Base-by-base conservation (phyloP, 164 flowering plant species). In the Magnolia sinica region DNA sequence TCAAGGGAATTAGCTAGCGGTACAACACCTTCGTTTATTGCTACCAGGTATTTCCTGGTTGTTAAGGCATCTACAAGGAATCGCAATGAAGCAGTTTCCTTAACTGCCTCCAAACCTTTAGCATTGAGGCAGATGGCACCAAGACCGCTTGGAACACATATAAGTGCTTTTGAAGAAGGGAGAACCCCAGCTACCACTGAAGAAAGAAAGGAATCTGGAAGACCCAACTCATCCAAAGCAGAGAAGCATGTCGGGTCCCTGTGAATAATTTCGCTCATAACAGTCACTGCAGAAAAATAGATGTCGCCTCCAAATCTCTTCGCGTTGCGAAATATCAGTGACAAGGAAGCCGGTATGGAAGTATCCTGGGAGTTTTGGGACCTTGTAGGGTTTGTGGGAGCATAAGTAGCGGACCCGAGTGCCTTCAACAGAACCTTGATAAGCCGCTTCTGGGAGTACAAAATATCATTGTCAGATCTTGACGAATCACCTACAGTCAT, bases 231-330 rank as follows among this genome's bases (percentile, higher is more conserved):
- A 84, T 89, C 88, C 81, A 96, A 82, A 64, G 84, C 73, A 77
- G 89, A 61, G 75, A 89, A 92, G 82, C 92, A 94, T 5, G 98
- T 96, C 4, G 99, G 99, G 78, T 96, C 99, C 80, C 89, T 96
- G 88, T 96, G 99, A 79, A 96, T 93, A 55, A 92, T 92, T 80
- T 96, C 99, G 84, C 92, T 96, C 99, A 96, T 93, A 59, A 96
- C 89, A 74, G 99, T 94, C 74, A 94, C 99, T 76, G 98, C 97
- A 61, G 98, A 88, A 76, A 87, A 91, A 83, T 92, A 96, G 24
- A 96, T 92, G 59, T 94, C 99, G 52, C 98, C 99, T 70, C 99
- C 98, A 89, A 96, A 94, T 79, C 87, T 89, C 31, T 84, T 87
- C 19, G 85, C 91, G 76, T 92, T 91, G 23, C 84, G 77, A 81